Conservation (phyloP, 345 rosid genomes). For the Cardamine resedifolia region DNA sequence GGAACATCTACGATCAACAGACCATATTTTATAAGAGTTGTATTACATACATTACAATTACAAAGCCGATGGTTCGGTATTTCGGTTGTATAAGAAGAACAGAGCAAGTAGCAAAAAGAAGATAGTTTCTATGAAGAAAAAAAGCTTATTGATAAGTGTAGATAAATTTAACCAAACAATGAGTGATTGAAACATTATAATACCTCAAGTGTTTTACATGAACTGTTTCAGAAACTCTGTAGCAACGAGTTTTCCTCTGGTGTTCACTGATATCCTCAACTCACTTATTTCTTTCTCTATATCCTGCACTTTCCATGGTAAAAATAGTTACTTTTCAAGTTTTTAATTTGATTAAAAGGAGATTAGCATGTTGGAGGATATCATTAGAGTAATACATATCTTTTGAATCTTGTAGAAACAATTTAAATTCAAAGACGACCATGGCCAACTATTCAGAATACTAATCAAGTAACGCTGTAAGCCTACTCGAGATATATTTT, state of each 20-base stretch:
- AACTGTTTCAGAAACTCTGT: slow-evolving; percentile 93
- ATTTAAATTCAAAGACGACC: background rate
- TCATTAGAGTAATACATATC: background rate
- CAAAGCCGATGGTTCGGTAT: background rate
- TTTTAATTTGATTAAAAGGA: background rate
- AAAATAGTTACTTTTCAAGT: background rate
- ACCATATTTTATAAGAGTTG: background rate
- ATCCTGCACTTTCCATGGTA: slow-evolving; percentile 58
- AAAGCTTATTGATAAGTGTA: background rate
- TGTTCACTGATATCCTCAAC: slow-evolving; percentile 84
- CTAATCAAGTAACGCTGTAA: background rate
- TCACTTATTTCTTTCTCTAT: slow-evolving; percentile 94
- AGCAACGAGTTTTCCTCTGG: slow-evolving; percentile 90
- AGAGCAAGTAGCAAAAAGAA: background rate
- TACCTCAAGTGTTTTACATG: slow-evolving; percentile 34
- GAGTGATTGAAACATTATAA: slow-evolving; percentile 25
- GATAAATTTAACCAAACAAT: slow-evolving; percentile 9
- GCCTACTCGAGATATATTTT: background rate
- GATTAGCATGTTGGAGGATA: background rate
- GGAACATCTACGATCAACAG: slow-evolving; percentile 6
- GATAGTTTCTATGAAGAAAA: background rate
- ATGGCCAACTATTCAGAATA: slow-evolving; percentile 6
- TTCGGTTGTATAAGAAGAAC: background rate
- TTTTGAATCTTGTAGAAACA: background rate
- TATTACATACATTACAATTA: slow-evolving; percentile 12